phyloP scores from a whole-genome alignment of 1,284 basidiomycete genomes.

The Moesziomyces antarcticus region DNA sequence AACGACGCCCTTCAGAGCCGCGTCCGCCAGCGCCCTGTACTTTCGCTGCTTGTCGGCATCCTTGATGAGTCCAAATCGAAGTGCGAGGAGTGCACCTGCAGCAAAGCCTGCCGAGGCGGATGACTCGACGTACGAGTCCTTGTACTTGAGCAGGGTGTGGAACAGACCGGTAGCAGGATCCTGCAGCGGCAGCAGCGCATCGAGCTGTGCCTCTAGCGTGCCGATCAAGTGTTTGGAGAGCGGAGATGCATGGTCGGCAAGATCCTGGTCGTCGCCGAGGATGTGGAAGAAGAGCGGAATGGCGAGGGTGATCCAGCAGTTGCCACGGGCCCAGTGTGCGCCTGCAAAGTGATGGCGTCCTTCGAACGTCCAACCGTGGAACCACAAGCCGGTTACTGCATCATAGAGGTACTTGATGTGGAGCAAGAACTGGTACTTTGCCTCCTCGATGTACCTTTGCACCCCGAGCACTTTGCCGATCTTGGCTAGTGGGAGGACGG shows the following conservation, averaged over 20 bases:
- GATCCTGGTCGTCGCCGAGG: slow-evolving; percentile 34
- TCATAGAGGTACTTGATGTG: slow-evolving; percentile 74
- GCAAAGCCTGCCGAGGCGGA: slow-evolving; percentile 76
- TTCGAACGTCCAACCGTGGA: slow-evolving; percentile 73
- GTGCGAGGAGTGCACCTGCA: slow-evolving; percentile 74
- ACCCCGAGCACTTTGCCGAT: slow-evolving; percentile 74
- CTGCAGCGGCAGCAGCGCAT: slow-evolving; percentile 73
- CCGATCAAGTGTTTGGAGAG: slow-evolving; percentile 70
- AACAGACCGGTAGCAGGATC: slow-evolving; percentile 73
- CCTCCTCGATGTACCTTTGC: slow-evolving; percentile 75
- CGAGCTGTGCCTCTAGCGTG: slow-evolving; percentile 72
- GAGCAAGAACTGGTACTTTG: slow-evolving; percentile 74
- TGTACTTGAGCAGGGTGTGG: slow-evolving; percentile 76
- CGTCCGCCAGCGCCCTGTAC: slow-evolving; percentile 71
- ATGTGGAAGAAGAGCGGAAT: slow-evolving; percentile 76
- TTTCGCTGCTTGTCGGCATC: slow-evolving; percentile 67
- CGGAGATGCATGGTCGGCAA: slow-evolving; percentile 11
- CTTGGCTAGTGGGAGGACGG: slow-evolving; percentile 74
- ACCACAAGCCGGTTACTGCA: slow-evolving; percentile 72
- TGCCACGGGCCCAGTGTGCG: slow-evolving; percentile 76
- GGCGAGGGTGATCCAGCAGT: slow-evolving; percentile 76
- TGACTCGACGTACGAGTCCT: slow-evolving; percentile 74
- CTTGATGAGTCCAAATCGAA: slow-evolving; percentile 72
- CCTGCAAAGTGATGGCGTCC: slow-evolving; percentile 73
- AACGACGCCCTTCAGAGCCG: slow-evolving; percentile 73